Base-by-base conservation (phyloP, 2,329 filamentous ascomycete genomes). In the Rhytidhysteron rufulum region DNA sequence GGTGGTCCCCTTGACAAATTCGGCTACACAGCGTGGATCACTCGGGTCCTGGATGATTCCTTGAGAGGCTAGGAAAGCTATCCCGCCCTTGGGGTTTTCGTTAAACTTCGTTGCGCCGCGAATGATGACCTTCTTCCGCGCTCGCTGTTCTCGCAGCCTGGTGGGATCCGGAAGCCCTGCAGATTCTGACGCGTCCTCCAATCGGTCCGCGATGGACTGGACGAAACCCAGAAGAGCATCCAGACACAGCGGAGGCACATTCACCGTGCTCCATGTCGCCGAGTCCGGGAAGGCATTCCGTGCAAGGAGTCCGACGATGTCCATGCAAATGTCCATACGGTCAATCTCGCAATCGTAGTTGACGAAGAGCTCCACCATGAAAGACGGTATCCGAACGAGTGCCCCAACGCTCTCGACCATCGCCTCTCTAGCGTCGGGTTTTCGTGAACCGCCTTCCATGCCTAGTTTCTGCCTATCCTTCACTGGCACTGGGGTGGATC, bases 291-390 rank as follows among this genome's bases (percentile, higher is more conserved):
- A 86, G 2, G 93, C 93, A 62, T 96, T 98, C 43, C 93, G 80
- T 16, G 93, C 91, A 13, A 98, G 72, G 24, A 98, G 76, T 1
- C 93, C 91, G 44, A 98, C 82, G 78, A 97, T 86, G 58, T 98
- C 94, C 69, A 95, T 87, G 57, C 93, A 98, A 4, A 98, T 71
- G 68, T 98, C 93, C 37, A 83, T 84, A 36, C 90, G 80, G 59
- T 98, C 88, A 38, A 88, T 83, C 58, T 97, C 90, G 58, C 91
- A 98, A 65, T 98, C 93, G 60, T 97, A 98, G 65, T 98, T 98
- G 66, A 97, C 82, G 61, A 96, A 98, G 6, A 98, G 75, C 64
- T 98, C 94, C 9, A 86, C 82, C 81, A 97, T 89, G 60, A 94
- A 98, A 31, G 83, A 90, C 1, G 93, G 89, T 73, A 98, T 95